phyloP scores from a whole-genome alignment of 179 eudicot genomes.

The Beta lomatogona region DNA sequence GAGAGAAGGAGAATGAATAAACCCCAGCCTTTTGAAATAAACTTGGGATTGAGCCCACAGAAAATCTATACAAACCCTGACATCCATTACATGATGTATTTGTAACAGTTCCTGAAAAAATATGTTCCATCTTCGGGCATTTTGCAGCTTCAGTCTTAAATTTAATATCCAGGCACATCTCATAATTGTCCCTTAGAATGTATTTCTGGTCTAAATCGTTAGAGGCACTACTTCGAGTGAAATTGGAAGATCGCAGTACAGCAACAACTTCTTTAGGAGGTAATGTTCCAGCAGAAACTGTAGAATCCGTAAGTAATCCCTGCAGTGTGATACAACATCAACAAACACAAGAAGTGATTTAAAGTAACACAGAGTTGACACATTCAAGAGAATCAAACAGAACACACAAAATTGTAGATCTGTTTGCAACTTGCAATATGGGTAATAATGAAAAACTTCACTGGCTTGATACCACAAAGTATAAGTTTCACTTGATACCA shows the following conservation, averaged over 20 bases:
- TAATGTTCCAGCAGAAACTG: conserved; percentile 47
- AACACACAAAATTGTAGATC: background rate
- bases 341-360: background rate
- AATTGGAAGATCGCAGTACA: conserved; percentile 59
- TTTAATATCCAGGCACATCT: conserved; percentile 53
- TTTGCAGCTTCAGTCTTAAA: conserved; percentile 24
- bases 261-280: conserved; percentile 63
- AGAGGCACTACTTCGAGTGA: conserved; percentile 18
- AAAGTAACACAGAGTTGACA: background rate
- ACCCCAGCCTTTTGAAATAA: conserved; percentile 59
- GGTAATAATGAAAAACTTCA: background rate
- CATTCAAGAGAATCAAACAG: background rate
- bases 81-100: conserved; percentile 44
- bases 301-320: conserved; percentile 46
- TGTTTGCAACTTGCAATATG: background rate
- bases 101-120: conserved; percentile 34
- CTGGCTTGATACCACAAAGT: background rate
- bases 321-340: conserved; percentile 25
- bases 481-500: background rate
- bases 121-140: conserved; percentile 14
- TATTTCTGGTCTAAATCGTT: conserved; percentile 53
- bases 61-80: conserved; percentile 62
- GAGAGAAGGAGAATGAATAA: conserved; percentile 52
- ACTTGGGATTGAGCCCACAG: conserved; percentile 29
- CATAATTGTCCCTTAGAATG: conserved; percentile 46